phyloP scores from a whole-genome alignment of 2,329 filamentous ascomycete species.

The Calonectria ilicicola region DNA sequence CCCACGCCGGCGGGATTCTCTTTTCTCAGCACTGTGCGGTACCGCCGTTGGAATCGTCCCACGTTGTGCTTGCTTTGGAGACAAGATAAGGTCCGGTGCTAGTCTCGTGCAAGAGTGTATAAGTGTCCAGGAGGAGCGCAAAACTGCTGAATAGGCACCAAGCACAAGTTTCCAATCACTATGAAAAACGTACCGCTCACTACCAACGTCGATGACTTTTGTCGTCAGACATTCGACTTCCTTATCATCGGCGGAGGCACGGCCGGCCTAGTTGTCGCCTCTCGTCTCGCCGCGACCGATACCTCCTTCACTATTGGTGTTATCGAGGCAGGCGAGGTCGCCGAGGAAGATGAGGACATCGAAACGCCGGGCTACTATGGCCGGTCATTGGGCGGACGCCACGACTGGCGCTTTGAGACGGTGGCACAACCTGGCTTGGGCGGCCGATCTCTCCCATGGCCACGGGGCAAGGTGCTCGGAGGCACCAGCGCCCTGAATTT shows the following conservation, averaged over 20 bases:
- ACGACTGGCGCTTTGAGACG: conserved; percentile 58
- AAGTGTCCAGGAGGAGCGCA: conserved; percentile 12
- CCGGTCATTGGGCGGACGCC: conserved; percentile 47
- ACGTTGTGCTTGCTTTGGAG: neutral
- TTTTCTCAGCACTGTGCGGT: neutral
- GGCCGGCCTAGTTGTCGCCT: conserved; percentile 63
- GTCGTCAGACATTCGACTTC: conserved; percentile 44
- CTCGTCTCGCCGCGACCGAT: conserved; percentile 58
- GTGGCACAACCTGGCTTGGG: conserved; percentile 51
- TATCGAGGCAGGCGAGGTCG: conserved; percentile 48
- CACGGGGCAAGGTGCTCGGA: conserved; percentile 66
- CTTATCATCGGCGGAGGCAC: conserved; percentile 67
- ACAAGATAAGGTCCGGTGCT: neutral
- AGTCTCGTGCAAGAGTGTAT: neutral
- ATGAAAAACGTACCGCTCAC: conserved; percentile 21
- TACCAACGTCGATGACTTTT: conserved; percentile 37
- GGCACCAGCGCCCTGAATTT: conserved; percentile 72
- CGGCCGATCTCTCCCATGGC: conserved; percentile 55
- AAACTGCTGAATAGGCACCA: neutral
- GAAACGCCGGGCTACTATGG: conserved; percentile 53
- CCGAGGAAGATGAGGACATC: conserved; percentile 48
- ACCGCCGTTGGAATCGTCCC: neutral
- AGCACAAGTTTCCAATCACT: neutral
- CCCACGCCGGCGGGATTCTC: neutral
- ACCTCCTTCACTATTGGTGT: conserved; percentile 45